A percentile compares a stretch with the other conserved stretches of the same genome.
phyloP scores from a whole-genome alignment of 495 filamentous ascomycete genomes.

The Hypomontagnella submonticulosa region DNA sequence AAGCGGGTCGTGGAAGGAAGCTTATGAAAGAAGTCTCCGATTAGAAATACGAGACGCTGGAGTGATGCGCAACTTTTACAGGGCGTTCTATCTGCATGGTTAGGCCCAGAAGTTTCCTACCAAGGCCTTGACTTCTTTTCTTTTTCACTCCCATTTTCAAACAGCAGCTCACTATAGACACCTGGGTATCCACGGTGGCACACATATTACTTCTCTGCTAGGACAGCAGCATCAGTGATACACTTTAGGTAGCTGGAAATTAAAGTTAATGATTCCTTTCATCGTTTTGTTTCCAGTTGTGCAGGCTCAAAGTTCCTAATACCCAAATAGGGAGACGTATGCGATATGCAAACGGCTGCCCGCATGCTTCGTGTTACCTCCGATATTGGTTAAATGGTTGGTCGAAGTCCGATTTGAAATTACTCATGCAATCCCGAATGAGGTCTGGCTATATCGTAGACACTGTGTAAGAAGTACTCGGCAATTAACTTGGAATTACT shows the following conservation, averaged over 20 bases:
- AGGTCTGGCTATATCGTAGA: no score
- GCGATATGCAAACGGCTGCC: constrained; percentile 27
- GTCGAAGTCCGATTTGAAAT: background rate
- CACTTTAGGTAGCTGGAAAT: background rate
- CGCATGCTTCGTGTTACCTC: constrained; percentile 25
- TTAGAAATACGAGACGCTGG: constrained; percentile 7
- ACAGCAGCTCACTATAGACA: no score
- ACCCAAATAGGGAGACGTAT: constrained; percentile 15
- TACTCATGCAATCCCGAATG: no score
- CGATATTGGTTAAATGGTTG: background rate
- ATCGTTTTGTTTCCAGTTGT: background rate
- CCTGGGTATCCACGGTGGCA: no score
- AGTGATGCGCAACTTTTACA: background rate
- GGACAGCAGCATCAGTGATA: background rate
- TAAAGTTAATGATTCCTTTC: background rate
- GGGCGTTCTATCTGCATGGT: background rate
- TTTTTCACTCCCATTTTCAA: background rate
- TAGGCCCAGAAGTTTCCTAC: background rate
- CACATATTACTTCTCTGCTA: no score
- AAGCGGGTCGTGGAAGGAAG: constrained; percentile 21
- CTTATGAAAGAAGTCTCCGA: constrained; percentile 14
- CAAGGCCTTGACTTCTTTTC: background rate
- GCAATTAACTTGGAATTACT: no score
- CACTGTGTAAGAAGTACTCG: no score
- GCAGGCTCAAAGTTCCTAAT: constrained; percentile 6